These are phyloP conservation scores for Colletotrichum musicola DNA, from an alignment of 2,329 filamentous ascomycete genomes.

Conservation along the genomic window DNA sequence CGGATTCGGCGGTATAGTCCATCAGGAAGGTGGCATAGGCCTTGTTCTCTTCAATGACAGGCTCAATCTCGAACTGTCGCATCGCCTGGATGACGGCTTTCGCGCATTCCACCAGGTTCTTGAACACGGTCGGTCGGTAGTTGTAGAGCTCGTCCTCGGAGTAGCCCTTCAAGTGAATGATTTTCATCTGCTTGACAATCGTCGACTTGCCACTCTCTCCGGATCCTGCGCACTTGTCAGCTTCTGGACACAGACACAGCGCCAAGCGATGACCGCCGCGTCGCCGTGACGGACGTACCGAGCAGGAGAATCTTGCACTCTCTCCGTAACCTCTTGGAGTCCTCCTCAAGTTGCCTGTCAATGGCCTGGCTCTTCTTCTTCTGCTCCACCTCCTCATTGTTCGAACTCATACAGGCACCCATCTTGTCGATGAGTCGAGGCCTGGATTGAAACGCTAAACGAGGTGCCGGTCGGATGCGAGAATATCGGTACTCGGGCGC, in stretches of 20 bases:
- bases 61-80: slow-evolving; percentile 89
- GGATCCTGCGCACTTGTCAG: slow-evolving; percentile 73
- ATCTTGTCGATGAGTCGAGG: slow-evolving; percentile 64
- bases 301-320: slow-evolving; percentile 99
- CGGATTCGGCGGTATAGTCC: slow-evolving; percentile 90
- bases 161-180: slow-evolving; percentile 98
- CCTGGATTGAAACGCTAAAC: slow-evolving; percentile 5
- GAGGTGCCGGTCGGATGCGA: not conserved
- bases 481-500: slow-evolving; percentile 13
- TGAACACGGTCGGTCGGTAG: slow-evolving; percentile 97
- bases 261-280: not conserved
- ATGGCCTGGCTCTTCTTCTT: slow-evolving; percentile 98
- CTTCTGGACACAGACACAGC: not conserved
- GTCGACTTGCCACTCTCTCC: slow-evolving; percentile 99
- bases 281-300: slow-evolving; percentile 69
- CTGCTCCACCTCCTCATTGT: slow-evolving; percentile 87
- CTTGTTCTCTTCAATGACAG: slow-evolving; percentile 77
- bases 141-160: slow-evolving; percentile 92
- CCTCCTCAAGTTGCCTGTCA: slow-evolving; percentile 92
- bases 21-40: slow-evolving; percentile 83
- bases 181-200: slow-evolving; percentile 99
- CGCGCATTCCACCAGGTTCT: slow-evolving; percentile 96
- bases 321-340: slow-evolving; percentile 89
- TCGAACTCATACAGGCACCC: slow-evolving; percentile 94
- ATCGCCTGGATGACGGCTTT: slow-evolving; percentile 93